Conservation (phyloP, 805 yeast species). For the Wickerhamomyces strasburgensis region DNA sequence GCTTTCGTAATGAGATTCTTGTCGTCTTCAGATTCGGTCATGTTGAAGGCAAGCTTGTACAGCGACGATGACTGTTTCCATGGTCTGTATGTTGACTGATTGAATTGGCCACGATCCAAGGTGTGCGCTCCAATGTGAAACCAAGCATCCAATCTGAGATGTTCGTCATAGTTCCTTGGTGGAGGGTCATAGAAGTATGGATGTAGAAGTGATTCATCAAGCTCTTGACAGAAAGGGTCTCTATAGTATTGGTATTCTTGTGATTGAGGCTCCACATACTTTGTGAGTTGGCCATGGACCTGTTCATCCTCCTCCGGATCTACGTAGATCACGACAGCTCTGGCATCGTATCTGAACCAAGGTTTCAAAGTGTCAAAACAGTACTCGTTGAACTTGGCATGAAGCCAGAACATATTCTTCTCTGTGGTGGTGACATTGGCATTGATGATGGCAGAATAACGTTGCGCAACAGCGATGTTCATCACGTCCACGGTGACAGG, state of each 20-base stretch:
- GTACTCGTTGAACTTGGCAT: conserved; percentile 32
- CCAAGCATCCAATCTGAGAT: conserved; percentile 20
- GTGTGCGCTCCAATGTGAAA: conserved; percentile 24
- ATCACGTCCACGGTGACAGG: conserved; percentile 34
- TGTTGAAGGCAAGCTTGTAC: conserved; percentile 17
- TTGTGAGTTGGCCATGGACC: conserved; percentile 4
- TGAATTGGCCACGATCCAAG: conserved; percentile 25
- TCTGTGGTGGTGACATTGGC: conserved; percentile 36
- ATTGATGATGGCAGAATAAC: conserved; percentile 56
- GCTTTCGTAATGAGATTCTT: neutral
- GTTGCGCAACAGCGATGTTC: conserved; percentile 51
- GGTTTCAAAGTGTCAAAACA: conserved; percentile 33
- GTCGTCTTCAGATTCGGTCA: conserved; percentile 7
- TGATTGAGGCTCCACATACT: conserved; percentile 6
- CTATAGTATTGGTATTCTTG: conserved; percentile 11
- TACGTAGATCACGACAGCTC: conserved; percentile 31
- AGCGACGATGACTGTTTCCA: conserved; percentile 11
- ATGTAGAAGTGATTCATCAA: conserved; percentile 22
- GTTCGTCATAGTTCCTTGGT: conserved; percentile 13
- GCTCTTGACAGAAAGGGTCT: conserved; percentile 23
- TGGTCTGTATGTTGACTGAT: conserved; percentile 22
- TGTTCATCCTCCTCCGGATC: conserved; percentile 9
- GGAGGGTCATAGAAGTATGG: conserved; percentile 19
- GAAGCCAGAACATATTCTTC: conserved; percentile 38
- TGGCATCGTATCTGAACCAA: conserved; percentile 28